A percentile compares a stretch with the other conserved stretches of the same genome.
Evolutionary conservation across 2,329 filamentous ascomycete species (phyloP).

Genomic region (Aurifilum marmelostoma): DNA sequence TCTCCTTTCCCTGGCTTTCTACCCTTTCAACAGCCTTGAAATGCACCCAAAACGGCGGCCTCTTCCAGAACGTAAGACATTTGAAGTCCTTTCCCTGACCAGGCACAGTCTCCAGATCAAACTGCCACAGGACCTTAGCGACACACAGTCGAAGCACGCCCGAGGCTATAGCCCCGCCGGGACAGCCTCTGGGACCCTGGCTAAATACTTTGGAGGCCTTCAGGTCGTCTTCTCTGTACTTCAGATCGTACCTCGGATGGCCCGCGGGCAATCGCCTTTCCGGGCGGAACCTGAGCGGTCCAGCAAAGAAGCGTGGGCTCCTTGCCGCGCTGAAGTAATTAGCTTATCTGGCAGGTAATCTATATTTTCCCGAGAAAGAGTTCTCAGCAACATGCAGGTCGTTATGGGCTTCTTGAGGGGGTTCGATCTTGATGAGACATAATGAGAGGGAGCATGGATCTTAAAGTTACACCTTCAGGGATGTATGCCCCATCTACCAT

Average conservation of each 20-base stretch:
- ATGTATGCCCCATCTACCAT: constrained; percentile 14
- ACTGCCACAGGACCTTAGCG: constrained; percentile 18
- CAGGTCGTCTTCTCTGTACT: constrained; percentile 10
- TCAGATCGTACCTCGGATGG: constrained; percentile 8
- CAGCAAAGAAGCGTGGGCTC: constrained; percentile 23
- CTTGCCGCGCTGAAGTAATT: constrained; percentile 27
- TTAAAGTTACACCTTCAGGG: neutral
- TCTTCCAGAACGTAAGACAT: constrained; percentile 25
- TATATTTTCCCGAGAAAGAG: neutral
- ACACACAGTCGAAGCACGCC: constrained; percentile 15
- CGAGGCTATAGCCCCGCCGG: constrained; percentile 10
- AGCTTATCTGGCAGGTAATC: constrained; percentile 22
- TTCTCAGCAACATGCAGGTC: neutral
- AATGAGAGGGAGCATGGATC: neutral
- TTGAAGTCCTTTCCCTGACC: constrained; percentile 24
- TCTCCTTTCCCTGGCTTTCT: too few species aligned
- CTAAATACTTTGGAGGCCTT: constrained; percentile 24
- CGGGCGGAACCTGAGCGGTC: constrained; percentile 20
- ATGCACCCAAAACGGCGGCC: constrained; percentile 19
- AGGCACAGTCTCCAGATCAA: constrained; percentile 20
- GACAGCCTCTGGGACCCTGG: constrained; percentile 23
- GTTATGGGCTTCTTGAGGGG: neutral
- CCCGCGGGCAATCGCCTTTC: constrained; percentile 21
- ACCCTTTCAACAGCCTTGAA: constrained; percentile 9
- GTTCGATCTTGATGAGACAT: too few species aligned